Evolutionary conservation across 164 flowering plant species (phyloP), one percentile per base, ranked within the genome.

Genomic region (Liriodendron chinense): DNA sequence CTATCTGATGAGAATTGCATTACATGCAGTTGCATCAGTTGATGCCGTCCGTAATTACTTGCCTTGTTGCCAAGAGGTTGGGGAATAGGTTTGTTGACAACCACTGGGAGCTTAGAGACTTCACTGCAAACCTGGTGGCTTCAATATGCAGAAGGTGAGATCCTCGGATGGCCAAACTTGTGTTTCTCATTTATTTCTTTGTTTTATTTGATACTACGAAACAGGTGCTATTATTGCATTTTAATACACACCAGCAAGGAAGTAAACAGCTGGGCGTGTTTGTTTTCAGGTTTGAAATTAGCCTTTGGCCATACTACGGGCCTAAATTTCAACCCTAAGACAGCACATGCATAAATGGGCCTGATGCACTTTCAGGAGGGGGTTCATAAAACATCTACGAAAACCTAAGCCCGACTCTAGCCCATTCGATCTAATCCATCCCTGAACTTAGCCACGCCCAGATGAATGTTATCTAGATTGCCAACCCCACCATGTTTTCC

Each of bases 91-190:
- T 90, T 74, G 82, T 93, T 2, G 98, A 96, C 82, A 91, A 91
- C 80, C 99, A 96, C 78, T 92, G 98, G 99, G 94, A 91, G 79
- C 96, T 94, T 64, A 84, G 99, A 81, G 85, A 92, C 81, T 94
- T 88, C 84, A 79, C 94, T 9, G 98, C 98, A 61, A 89, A 82
- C 25, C 78, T 96, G 77, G 92, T 90, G 82, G 93, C 94, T 77
- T 85, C 84, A 65, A 91, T 96, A 82, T 96, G 98, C 85, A 94
- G 87, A 84, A 93, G 95, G 99, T 94, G 28, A 77, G 78, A 23
- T 9, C 22, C 24, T 71, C 22, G 56, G 9, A 50, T 50, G 9
- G n/a, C 49, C 26, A 23, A 62, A 26, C 48, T 67, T 67, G 8
- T 20, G 34, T 62, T 64, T 64, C 26, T 64, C 21, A 7, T 64